These are phyloP conservation scores for Symbiodinium pilosum DNA, from an alignment of 73 alveolate species.

Conservation along the genomic window DNA sequence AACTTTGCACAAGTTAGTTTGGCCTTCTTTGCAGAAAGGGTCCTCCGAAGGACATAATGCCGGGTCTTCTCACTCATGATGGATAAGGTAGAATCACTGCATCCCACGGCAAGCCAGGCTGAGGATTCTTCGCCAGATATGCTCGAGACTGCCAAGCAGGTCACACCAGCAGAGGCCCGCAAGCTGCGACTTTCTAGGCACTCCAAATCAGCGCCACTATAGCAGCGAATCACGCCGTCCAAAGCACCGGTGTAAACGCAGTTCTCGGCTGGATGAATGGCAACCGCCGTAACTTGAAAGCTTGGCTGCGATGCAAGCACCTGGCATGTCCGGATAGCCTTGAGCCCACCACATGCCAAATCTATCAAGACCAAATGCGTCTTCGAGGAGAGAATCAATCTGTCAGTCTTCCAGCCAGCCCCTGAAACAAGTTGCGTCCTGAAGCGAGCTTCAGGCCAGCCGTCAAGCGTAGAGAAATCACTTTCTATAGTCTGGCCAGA, in stretches of 20 bases:
- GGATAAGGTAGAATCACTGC: conserved; percentile 87
- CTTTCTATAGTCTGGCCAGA: background rate
- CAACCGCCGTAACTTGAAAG: conserved; percentile 36
- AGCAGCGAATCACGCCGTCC: conserved; percentile 88
- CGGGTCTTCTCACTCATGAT: conserved; percentile 77
- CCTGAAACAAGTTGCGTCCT: conserved; percentile 59
- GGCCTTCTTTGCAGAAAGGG: conserved; percentile 61
- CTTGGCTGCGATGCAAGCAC: conserved; percentile 44
- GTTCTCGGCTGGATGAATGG: conserved; percentile 9
- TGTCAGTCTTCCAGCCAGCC: conserved; percentile 29
- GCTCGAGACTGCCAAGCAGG: conserved; percentile 70
- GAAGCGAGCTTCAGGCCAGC: conserved; percentile 68
- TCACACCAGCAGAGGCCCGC: conserved; percentile 19
- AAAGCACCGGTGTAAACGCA: conserved; percentile 45
- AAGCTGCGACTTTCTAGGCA: conserved; percentile 47
- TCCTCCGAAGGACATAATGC: conserved; percentile 72
- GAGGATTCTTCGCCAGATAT: conserved; percentile 30
- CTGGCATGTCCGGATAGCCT: background rate
- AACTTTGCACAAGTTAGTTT: conserved; percentile 77
- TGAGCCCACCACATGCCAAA: background rate
- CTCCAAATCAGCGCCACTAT: conserved; percentile 35
- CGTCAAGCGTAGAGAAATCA: background rate
- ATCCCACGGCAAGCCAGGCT: conserved; percentile 77
- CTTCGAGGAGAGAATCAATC: conserved; percentile 32
- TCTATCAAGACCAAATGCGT: conserved; percentile 50